A percentile compares a stretch with the other conserved stretches of the same genome.
Conservation (phyloP, 1,139 yeast genomes). For the Pneumocystis sp. region DNA sequence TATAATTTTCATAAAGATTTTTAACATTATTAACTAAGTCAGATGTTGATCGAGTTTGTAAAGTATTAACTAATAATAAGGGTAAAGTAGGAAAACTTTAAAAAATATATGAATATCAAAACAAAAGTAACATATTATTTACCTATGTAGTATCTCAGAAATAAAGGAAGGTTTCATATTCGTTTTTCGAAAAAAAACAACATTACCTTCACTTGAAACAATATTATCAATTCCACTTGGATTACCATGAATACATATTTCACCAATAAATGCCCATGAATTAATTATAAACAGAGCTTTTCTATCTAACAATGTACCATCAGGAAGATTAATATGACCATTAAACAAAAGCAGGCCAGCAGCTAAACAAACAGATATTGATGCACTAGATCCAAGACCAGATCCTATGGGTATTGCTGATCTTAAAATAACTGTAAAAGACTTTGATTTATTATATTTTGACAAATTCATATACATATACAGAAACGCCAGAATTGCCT, state of each 20-base stretch:
- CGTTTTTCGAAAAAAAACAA: conserved; percentile 65
- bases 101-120: conserved; percentile 17
- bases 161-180: not conserved
- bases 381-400: conserved; percentile 90
- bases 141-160: not conserved
- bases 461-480: conserved; percentile 49
- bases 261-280: conserved; percentile 83
- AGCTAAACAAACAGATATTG: conserved; percentile 72
- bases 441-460: conserved; percentile 35
- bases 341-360: conserved; percentile 57
- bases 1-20: conserved; percentile 35
- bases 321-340: conserved; percentile 34
- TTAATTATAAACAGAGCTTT: conserved; percentile 52
- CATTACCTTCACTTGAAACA: conserved; percentile 92
- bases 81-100: conserved; percentile 55
- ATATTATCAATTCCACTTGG: conserved; percentile 97
- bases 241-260: conserved; percentile 87
- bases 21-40: conserved; percentile 63
- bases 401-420: conserved; percentile 93
- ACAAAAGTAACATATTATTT: not conserved
- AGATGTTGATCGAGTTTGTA: conserved; percentile 76
- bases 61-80: conserved; percentile 67
- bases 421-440: conserved; percentile 48
- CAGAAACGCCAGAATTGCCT: conserved; percentile 58
- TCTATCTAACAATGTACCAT: conserved; percentile 13